phyloP scores from a whole-genome alignment of 441 rosid genomes.

The Theobroma grandiflorum region DNA sequence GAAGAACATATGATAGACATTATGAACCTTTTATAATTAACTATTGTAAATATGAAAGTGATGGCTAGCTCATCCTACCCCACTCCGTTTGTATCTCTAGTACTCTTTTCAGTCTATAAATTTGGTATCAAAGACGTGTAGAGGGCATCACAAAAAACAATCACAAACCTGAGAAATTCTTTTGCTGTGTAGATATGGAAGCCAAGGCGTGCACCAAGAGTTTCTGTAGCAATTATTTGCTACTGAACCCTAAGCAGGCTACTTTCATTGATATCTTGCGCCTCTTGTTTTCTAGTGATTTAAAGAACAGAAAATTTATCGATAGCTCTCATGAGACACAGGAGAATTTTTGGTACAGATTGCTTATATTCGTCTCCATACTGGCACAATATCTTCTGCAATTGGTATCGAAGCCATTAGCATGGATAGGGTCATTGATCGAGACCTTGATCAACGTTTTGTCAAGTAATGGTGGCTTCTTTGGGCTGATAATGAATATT shows the following conservation, averaged over 20 bases:
- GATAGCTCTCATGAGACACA: not conserved
- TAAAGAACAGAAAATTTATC: conserved; percentile 12
- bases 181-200: not conserved
- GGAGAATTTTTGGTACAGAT: not conserved
- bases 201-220: not conserved
- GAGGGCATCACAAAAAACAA: not conserved
- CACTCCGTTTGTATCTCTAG: not conserved
- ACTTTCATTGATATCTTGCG: not conserved
- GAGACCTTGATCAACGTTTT: conserved; percentile 15
- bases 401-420: conserved; percentile 9
- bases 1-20: not conserved
- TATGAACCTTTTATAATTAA: not conserved
- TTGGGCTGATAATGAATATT: conserved; percentile 4
- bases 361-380: not conserved
- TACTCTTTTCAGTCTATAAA: not conserved
- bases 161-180: not conserved
- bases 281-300: not conserved
- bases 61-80: not conserved
- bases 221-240: not conserved
- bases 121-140: not conserved
- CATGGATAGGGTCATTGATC: not conserved
- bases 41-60: not conserved
- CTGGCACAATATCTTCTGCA: not conserved
- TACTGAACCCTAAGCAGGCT: not conserved
- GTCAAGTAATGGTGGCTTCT: not conserved